These are phyloP conservation scores for Paraleonurus japonicus DNA, from an alignment of 257 asterid genomes.

Conservation along the genomic window DNA sequence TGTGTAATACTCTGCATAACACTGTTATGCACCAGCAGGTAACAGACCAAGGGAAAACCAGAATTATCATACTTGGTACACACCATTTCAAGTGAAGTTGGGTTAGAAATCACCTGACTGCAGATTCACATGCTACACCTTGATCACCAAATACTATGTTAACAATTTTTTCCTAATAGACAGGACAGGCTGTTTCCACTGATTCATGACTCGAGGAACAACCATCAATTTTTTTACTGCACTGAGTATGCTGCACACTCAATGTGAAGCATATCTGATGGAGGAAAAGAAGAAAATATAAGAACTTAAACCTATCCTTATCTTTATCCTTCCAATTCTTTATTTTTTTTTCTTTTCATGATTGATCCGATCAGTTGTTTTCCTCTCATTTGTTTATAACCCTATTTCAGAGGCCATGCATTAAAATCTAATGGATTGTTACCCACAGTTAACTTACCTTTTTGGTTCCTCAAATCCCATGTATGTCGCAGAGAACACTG, in stretches of 20 bases:
- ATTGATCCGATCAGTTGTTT: neutral
- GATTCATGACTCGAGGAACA: neutral
- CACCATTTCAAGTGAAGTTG: neutral
- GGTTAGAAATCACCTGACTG: neutral
- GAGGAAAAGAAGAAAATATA: neutral
- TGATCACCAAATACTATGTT: neutral
- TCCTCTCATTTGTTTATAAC: neutral
- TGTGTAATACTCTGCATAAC: neutral
- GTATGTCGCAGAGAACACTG: slow-evolving; percentile 23
- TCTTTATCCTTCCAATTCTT: neutral
- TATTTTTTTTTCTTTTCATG: neutral
- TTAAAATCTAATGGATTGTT: slow-evolving; percentile 15
- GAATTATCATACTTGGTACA: neutral
- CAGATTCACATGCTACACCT: slow-evolving; percentile 13
- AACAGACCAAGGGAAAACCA: neutral
- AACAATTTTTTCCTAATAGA: neutral
- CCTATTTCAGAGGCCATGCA: slow-evolving; percentile 10
- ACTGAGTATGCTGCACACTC: neutral
- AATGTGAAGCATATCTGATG: slow-evolving; percentile 9
- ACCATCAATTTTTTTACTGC: neutral
- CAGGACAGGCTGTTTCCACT: neutral
- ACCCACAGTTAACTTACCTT: slow-evolving; percentile 27
- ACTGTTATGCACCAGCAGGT: neutral
- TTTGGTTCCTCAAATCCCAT: slow-evolving; percentile 27
- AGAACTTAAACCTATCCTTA: neutral